Base-by-base conservation (phyloP, 371 early-diverging fungal species). In the Ordospora pajunii region DNA sequence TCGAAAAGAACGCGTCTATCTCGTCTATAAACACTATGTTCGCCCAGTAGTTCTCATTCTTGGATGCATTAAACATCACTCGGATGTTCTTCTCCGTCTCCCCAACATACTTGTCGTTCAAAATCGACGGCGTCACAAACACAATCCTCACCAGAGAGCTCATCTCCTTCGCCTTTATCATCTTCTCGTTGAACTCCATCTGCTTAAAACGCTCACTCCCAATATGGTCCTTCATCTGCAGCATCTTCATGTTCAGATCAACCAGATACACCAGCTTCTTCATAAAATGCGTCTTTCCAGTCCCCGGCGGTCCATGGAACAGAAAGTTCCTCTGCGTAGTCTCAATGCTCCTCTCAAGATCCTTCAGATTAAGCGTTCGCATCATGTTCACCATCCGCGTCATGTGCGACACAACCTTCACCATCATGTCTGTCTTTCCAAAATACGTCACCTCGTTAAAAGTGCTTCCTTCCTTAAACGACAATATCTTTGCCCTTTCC, bases 221-320 rank as follows among this genome's bases (percentile, higher is more conserved):
- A n/a, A 53, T 68, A 21, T 63, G n/a, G 21, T 53, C 49, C n/a
- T 45, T 52, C n/a, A 37, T 67, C 44, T 50, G 40, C 12, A 49
- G 40, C 22, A 46, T 25, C 68, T 76, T 53, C 25, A 80, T 66
- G 40, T 77, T 76, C 10, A 73, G 37, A 21, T 79, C 77, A 23
- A 76, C 17, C 27, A 63, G 21, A 52, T 73, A 63, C 42, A 66
- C 58, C 0, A 82, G 9, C 62, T 75, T 76, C 40, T 76, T 58
- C 21, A 70, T 76, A 73, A 80, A 80, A 19, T 73, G 64, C 6
- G 83, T 80, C 66, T 82, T 82, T 32, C 83, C 83, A 14, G 83
- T 82, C 43, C 83, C 83, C 17, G 83, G 80, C 42, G 68, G 63
- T 14, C 83, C 83, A 53, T 78, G 78, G 2, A 82, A 53, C n/a